Base-by-base conservation (phyloP, 495 filamentous ascomycete species). In the Talaromyces liani region DNA sequence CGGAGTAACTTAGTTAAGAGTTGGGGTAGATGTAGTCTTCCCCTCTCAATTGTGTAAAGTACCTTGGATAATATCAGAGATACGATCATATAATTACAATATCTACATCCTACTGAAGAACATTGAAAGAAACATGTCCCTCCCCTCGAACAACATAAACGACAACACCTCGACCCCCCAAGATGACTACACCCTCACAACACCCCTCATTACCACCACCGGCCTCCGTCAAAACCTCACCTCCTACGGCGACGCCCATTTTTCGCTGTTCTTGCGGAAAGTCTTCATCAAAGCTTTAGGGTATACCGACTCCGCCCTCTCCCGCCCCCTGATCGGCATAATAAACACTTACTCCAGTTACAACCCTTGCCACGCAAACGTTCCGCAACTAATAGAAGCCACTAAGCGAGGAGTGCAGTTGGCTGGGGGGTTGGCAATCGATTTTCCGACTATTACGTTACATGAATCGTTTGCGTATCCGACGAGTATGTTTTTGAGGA, bases 201-300 rank as follows among this genome's bases (percentile, higher is more conserved):
- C 64, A 0, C 78, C 82, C 9, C 75, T 87, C 47, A 68, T 75
- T 47, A 70, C 82, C 27, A 74, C 70, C 5, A 71, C 73, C 12
- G 87, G 85, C 4, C 75, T 88, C 27, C 79, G 84, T 18, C 83
- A 84, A 63, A 83, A 82, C 22, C 76, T 89, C 7, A 81, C 85
- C 0, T 82, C 84, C n/a, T 89, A 89, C 69, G 87, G 87, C 27
- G 86, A 89, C 64, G 77, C 85, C 0, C 86, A 88, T 69, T 89
- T 89, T 73, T 87, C 84, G 4, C 80, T 88, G 1, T 89, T 89
- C 64, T 79, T 89, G 22, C 80, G 87, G 18, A 88, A 88, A 68
- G 85, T 84, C 27, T 89, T 88, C 69, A 88, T 89, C 73, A 89
- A 89, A 68, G 84, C 85, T 1, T 73, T 88, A 0, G 87, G 87